Conservation (phyloP, 2,329 filamentous ascomycete genomes). For the Clarireedia monteithiana region DNA sequence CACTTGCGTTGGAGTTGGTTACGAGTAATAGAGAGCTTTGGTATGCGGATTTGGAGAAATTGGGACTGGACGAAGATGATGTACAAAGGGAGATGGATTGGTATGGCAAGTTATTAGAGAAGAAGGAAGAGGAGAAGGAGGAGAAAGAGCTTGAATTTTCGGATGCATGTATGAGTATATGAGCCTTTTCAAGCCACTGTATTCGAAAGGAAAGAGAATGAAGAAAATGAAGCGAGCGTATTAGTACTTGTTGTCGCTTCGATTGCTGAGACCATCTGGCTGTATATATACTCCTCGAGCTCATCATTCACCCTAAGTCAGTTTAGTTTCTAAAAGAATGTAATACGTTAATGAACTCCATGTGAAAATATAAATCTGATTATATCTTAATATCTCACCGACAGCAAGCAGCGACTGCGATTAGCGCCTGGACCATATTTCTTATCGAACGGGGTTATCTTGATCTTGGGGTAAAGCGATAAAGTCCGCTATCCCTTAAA, state of each 20-base stretch:
- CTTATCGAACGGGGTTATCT: too few relatives aligned
- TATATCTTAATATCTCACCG: too few relatives aligned
- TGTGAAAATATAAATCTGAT: too few relatives aligned
- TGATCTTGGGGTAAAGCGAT: too few relatives aligned
- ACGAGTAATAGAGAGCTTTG: background rate
- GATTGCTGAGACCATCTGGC: too few relatives aligned
- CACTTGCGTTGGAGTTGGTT: background rate
- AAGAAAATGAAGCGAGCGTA: background rate
- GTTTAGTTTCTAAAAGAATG: too few relatives aligned
- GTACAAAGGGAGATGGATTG: slow-evolving; percentile 9
- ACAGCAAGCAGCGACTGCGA: too few relatives aligned
- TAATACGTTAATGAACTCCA: too few relatives aligned
- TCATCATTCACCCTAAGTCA: too few relatives aligned
- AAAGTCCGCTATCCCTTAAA: background rate
- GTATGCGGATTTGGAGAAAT: slow-evolving; percentile 1
- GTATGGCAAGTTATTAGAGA: background rate
- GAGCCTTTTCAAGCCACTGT: background rate
- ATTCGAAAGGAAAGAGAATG: background rate
- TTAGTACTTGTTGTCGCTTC: background rate
- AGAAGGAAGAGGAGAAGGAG: background rate
- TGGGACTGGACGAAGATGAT: background rate
- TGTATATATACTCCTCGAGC: too few relatives aligned
- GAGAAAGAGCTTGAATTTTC: background rate
- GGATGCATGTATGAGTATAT: background rate
- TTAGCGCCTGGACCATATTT: too few relatives aligned